These are phyloP conservation scores for Kwoniella dendrophila DNA, from an alignment of 768 basidiomycete genomes.

Conservation along the genomic window DNA sequence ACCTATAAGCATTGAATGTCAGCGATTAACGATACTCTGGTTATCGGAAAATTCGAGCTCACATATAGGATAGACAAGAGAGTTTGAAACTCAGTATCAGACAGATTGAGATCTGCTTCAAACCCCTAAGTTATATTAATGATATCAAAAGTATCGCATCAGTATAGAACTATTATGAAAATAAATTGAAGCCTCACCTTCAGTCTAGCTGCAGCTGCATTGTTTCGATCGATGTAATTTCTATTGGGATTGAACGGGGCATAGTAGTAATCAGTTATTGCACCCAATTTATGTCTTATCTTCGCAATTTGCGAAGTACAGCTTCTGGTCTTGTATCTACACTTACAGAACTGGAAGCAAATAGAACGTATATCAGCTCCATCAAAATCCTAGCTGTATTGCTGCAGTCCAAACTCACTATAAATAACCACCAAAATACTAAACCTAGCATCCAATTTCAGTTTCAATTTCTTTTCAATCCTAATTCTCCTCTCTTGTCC, in stretches of 20 bases:
- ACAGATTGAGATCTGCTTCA: constrained; percentile 49
- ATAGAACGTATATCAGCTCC: not conserved
- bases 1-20: constrained; percentile 21
- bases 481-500: constrained; percentile 29
- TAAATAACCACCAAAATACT: constrained; percentile 46
- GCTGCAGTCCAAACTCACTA: constrained; percentile 18
- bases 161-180: too few species aligned
- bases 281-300: not conserved
- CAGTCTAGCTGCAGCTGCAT: constrained; percentile 37
- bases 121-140: constrained; percentile 33
- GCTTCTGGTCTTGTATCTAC: not conserved
- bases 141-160: not conserved
- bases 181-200: constrained; percentile 1
- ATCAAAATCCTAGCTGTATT: not conserved
- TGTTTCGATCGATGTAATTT: constrained; percentile 46
- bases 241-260: not conserved
- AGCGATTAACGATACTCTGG: not conserved
- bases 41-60: not conserved
- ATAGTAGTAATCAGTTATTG: not conserved
- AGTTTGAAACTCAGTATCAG: constrained; percentile 42
- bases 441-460: constrained; percentile 55
- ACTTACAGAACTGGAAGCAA: constrained; percentile 23
- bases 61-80: constrained; percentile 50
- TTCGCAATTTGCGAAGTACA: too few species aligned
- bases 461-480: constrained; percentile 52